phyloP scores from a whole-genome alignment of 192 early-diverging fungal species.

The Podila clonocystis region DNA sequence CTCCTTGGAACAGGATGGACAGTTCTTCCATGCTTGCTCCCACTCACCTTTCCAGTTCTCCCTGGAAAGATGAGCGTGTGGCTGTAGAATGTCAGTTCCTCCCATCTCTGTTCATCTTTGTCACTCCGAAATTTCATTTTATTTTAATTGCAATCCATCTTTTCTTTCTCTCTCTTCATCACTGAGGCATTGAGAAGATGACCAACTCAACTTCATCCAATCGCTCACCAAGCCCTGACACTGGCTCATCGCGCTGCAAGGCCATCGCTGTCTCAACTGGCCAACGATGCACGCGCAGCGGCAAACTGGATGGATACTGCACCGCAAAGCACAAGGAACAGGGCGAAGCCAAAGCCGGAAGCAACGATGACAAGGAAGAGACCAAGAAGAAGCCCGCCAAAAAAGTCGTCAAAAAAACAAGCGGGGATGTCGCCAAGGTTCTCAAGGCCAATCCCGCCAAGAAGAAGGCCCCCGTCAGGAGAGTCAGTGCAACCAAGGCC shows the following conservation, averaged over 20 bases:
- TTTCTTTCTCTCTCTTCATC: neutral
- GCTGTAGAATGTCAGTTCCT: too few species aligned
- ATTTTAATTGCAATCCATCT: neutral
- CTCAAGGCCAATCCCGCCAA: constrained; percentile 6
- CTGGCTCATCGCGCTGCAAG: constrained; percentile 22
- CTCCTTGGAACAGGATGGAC: too few species aligned
- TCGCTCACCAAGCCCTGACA: neutral
- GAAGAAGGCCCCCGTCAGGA: constrained; percentile 21
- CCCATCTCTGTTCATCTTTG: too few species aligned
- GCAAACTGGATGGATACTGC: constrained; percentile 48
- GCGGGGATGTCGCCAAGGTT: neutral
- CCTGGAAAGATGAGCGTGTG: too few species aligned
- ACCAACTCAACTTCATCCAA: neutral
- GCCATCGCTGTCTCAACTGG: constrained; percentile 43
- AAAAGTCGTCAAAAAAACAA: neutral
- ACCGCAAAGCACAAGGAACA: constrained; percentile 47
- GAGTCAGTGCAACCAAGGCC: constrained; percentile 14
- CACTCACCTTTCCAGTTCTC: too few species aligned
- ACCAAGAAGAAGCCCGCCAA: neutral
- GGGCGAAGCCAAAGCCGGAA: neutral
- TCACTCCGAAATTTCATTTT: too few species aligned
- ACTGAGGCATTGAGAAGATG: neutral
- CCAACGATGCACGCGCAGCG: constrained; percentile 25
- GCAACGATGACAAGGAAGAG: constrained; percentile 12
- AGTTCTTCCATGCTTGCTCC: too few species aligned